phyloP scores from a whole-genome alignment of 202 grass and related monocot species.

The Alloteropsis angusta region DNA sequence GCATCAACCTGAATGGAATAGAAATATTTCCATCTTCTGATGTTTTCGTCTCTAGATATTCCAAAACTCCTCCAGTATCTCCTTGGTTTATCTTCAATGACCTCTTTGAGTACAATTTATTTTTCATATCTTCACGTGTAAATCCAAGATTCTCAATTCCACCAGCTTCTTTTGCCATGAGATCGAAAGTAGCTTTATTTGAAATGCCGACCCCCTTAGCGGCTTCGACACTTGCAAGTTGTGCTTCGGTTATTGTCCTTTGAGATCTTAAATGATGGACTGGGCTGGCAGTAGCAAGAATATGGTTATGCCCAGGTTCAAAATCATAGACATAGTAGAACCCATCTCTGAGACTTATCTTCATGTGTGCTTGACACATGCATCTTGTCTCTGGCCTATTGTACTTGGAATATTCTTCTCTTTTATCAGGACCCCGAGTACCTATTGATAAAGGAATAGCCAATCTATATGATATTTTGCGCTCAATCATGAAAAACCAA shows the following conservation, averaged over 20 bases:
- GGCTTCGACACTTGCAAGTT: neutral
- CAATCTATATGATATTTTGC: no score
- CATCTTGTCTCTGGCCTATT: no score
- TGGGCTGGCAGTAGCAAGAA: neutral
- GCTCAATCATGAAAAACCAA: neutral
- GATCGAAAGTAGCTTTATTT: neutral
- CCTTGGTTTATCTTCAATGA: neutral
- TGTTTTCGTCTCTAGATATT: conserved; percentile 10
- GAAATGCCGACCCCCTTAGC: neutral
- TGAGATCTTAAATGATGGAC: neutral
- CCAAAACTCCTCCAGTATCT: neutral
- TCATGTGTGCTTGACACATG: no score
- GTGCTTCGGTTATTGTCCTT: neutral
- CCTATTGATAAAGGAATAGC: no score
- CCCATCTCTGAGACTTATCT: no score
- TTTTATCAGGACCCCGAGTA: no score
- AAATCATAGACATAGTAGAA: no score
- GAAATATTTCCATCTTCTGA: neutral
- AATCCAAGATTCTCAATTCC: neutral
- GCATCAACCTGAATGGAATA: conserved; percentile 21
- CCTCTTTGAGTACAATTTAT: neutral
- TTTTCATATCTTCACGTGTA: neutral
- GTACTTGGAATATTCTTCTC: no score
- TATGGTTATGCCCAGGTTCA: neutral
- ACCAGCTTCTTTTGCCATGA: neutral